These are phyloP conservation scores for Blastobotrys niveus DNA, from an alignment of 1,139 yeast species.

Conservation along the genomic window DNA sequence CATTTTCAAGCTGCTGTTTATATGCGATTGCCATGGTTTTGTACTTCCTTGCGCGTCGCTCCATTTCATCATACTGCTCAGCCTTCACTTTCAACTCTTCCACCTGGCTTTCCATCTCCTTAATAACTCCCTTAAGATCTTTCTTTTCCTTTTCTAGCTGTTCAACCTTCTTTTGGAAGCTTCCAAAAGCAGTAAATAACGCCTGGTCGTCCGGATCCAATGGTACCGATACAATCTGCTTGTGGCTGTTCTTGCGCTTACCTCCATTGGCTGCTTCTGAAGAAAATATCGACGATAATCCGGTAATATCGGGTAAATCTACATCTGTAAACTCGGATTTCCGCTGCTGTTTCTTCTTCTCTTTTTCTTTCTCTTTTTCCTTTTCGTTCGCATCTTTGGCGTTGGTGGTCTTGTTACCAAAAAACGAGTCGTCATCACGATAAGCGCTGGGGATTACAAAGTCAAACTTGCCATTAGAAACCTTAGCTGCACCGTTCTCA, in stretches of 20 bases:
- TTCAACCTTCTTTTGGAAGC: conserved; percentile 25
- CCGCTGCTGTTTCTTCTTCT: conserved; percentile 8
- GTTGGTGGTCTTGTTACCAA: conserved; percentile 6
- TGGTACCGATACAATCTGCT: conserved; percentile 27
- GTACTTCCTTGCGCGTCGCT: conserved; percentile 21
- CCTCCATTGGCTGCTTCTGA: conserved; percentile 18
- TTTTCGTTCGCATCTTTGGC: conserved; percentile 6
- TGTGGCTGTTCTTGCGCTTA: conserved; percentile 18
- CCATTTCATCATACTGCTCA: conserved; percentile 18
- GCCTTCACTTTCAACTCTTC: conserved; percentile 14
- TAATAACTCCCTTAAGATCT: conserved; percentile 12
- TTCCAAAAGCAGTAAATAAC: conserved; percentile 25
- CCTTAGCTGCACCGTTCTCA: conserved; percentile 4
- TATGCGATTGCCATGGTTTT: conserved; percentile 20
- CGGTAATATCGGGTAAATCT: conserved; percentile 26
- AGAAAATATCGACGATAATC: conserved; percentile 26
- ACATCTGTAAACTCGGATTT: conserved; percentile 3
- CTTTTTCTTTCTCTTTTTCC: background rate
- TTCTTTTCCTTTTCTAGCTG: conserved; percentile 16
- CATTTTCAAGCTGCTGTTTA: conserved; percentile 15
- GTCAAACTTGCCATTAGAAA: conserved; percentile 13
- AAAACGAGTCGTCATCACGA: conserved; percentile 25
- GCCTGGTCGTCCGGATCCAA: conserved; percentile 29
- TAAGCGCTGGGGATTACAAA: conserved; percentile 25
- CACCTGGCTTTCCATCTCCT: conserved; percentile 18